A percentile compares a stretch with the other conserved stretches of the same genome.
phyloP scores from a whole-genome alignment of 148 eudicot species.

The Cornus controversa region DNA sequence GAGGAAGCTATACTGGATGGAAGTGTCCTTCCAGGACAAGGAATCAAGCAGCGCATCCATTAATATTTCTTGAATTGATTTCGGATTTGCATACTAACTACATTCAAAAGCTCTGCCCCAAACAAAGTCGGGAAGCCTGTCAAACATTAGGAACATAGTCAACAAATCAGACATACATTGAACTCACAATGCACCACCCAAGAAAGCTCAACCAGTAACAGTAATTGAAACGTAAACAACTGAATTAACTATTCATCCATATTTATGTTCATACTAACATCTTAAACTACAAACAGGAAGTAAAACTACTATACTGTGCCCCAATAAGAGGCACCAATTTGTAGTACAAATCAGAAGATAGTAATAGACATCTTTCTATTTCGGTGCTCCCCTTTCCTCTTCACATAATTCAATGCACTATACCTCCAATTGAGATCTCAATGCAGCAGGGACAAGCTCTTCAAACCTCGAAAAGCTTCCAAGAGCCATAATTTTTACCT shows the following conservation, averaged over 20 bases:
- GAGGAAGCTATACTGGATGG: background rate
- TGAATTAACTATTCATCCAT: background rate
- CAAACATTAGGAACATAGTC: conserved; percentile 12
- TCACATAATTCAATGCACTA: conserved; percentile 25
- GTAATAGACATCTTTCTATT: conserved; percentile 23
- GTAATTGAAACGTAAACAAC: background rate
- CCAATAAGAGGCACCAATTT: background rate
- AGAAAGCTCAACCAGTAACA: background rate
- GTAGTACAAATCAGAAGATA: conserved; percentile 3
- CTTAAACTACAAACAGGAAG: conserved; percentile 3
- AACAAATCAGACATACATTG: background rate
- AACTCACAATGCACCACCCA: background rate
- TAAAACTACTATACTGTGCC: background rate
- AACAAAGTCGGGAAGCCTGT: conserved; percentile 25
- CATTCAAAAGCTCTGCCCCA: conserved; percentile 4
- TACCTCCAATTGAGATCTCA: conserved; percentile 36
- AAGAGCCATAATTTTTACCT: background rate
- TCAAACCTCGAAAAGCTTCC: background rate
- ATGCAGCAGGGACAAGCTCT: conserved; percentile 8
- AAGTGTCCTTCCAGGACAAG: background rate
- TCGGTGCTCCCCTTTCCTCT: conserved; percentile 21
- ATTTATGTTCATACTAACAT: conserved; percentile 7
- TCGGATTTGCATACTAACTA: background rate
- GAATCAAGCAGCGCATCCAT: background rate
- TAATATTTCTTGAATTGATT: background rate